Base-by-base conservation (phyloP, 2,329 filamentous ascomycete genomes). In the Trichophyton benhamiae region DNA sequence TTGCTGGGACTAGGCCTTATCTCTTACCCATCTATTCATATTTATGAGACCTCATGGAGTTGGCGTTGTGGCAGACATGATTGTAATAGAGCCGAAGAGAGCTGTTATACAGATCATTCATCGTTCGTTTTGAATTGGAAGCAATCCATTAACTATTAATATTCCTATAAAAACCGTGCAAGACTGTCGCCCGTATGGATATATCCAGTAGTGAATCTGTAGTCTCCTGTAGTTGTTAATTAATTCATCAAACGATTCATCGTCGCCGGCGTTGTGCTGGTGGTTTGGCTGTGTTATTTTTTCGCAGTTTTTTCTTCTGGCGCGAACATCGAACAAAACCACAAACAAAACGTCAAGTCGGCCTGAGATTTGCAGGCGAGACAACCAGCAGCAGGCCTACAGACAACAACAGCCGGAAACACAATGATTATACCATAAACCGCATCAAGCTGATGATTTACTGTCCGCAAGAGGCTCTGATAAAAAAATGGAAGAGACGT, bases 401-500 rank as follows among this genome's bases (percentile, higher is more conserved):
- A 30, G 33, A 30, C 49, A 30, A 53, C 52, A 13, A 55, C 52
- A 55, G n/a, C 15, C 11, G 17, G 27, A 36, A 55, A 55, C 17
- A n/a, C 15, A 27, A 52, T 55, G 11, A 17, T 36, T 33, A 36
- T 33, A 33, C 30, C 52, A 33, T 8, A 55, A 30, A 27, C n/a
- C 11, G n/a, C n/a, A 33, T 33, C n/a, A 38, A 55, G n/a, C 20
- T 38, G 33, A 38, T 38, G 52, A 36, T 27, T 6, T 9, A 17
- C 27, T 36, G 27, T n/a, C 15, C 13, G 6, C 13, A 30, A 36
- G 30, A 33, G 3, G 33, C 15, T 13, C 9, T 2, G 68, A 20
- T 20, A 20, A 38, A 25, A 68, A 83, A 64, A 80, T 85, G 81
- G 77, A 82, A 71, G 74, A 78, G 63, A 77, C 78, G 27, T 72